These are phyloP conservation scores for Candida sp. DNA, from an alignment of 1,139 yeast genomes.

Conservation along the genomic window DNA sequence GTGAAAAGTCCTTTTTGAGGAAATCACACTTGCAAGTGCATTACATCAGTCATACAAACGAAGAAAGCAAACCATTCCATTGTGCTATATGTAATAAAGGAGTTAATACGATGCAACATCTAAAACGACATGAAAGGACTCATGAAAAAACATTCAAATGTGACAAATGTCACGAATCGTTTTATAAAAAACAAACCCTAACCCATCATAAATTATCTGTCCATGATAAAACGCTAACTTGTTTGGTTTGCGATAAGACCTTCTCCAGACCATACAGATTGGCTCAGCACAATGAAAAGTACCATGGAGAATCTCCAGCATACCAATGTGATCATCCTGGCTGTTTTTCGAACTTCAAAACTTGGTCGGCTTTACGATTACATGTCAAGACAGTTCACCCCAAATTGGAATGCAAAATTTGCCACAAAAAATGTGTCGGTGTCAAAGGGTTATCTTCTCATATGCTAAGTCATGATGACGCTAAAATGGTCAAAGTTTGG, in stretches of 20 bases:
- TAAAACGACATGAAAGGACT: constrained; percentile 75
- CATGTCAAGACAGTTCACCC: constrained; percentile 79
- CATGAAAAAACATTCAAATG: constrained; percentile 74
- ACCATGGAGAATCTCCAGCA: constrained; percentile 53
- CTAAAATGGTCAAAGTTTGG: constrained; percentile 55
- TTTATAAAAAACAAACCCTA: constrained; percentile 76
- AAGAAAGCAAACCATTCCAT: constrained; percentile 64
- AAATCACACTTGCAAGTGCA: constrained; percentile 82
- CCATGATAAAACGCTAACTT: constrained; percentile 54
- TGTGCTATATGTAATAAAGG: constrained; percentile 84
- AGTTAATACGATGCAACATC: constrained; percentile 76
- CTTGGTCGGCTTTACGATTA: constrained; percentile 73
- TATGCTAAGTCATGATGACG: constrained; percentile 57
- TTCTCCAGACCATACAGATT: constrained; percentile 62
- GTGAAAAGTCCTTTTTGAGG: constrained; percentile 66
- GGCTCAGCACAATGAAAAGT: constrained; percentile 57
- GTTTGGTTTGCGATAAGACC: constrained; percentile 55
- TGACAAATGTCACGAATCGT: constrained; percentile 62
- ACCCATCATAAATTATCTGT: constrained; percentile 66
- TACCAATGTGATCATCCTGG: constrained; percentile 63
- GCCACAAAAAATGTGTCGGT: constrained; percentile 77
- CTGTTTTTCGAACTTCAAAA: constrained; percentile 59
- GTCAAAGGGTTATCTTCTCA: constrained; percentile 68
- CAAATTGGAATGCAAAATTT: constrained; percentile 57
- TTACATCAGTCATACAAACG: constrained; percentile 52